phyloP scores from a whole-genome alignment of 495 filamentous ascomycete species.

The Pyrenopolyporus hunteri region DNA sequence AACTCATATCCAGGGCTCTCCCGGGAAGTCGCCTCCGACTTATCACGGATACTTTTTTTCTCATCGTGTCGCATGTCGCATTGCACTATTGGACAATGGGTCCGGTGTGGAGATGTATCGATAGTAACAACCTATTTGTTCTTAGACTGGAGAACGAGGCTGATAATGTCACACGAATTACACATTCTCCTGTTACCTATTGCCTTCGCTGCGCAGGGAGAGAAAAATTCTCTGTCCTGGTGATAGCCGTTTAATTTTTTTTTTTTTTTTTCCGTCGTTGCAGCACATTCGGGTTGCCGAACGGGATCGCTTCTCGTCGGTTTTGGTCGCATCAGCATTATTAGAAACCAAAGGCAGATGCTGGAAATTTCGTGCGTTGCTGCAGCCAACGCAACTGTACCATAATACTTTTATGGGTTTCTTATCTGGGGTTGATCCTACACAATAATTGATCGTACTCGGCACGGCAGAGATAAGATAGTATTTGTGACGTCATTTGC shows the following conservation, averaged over 20 bases:
- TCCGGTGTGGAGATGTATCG: constrained; percentile 19
- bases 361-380: constrained; percentile 23
- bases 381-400: constrained; percentile 8
- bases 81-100: constrained; percentile 27
- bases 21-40: constrained; percentile 16
- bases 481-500: constrained; percentile 26
- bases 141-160: constrained; percentile 24
- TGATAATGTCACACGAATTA: constrained; percentile 35
- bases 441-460: too few relatives aligned
- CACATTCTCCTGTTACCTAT: not conserved
- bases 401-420: not conserved
- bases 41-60: constrained; percentile 5
- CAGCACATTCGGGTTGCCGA: not conserved
- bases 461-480: constrained; percentile 7
- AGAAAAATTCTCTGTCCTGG: constrained; percentile 13
- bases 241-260: constrained; percentile 6
- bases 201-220: not conserved
- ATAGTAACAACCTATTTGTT: not conserved
- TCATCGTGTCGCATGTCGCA: not conserved
- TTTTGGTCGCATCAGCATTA: constrained; percentile 1
- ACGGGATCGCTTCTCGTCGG: constrained; percentile 27
- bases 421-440: not conserved
- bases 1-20: constrained; percentile 13
- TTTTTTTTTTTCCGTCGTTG: too few relatives aligned
- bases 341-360: constrained; percentile 22